Evolutionary conservation across 257 asterid species (phyloP), one percentile per base, ranked within the genome.

Genomic region (Craterostigma plantagineum): DNA sequence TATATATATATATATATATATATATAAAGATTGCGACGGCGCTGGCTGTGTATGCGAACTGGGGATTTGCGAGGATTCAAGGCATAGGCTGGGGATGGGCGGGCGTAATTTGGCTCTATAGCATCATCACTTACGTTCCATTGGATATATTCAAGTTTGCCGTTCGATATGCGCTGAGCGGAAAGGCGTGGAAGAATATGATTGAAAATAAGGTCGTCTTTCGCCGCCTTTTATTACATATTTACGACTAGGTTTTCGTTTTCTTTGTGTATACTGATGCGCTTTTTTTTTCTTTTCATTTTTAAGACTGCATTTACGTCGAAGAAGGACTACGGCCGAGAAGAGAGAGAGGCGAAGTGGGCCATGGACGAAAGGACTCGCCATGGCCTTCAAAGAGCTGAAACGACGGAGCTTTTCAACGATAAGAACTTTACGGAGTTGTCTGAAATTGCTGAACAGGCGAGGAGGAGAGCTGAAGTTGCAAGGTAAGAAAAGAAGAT

Each of bases 61-160:
- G 81, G 81, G 72, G 35, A 7, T 73, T 73, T 11, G 81, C 81
- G 36, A 59, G 63, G 35, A 63, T 73, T 48, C 42, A 39, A 0
- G 77, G 74, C 1, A 53, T 65, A 4, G 81, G 81, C 0, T 72
- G 81, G 81, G 81, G 81, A 4, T 72, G 81, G 81, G 76, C 76
- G 0, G 71, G 65, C 2, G 74, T 65, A 6, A 69, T 73, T 16
- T 73, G 82, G 82, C 18, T 73, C 10, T 73, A 63, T 49, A 73
- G 70, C 55, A 0, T 73, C 40, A 2, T 73, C 35, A 56, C 54
- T 13, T 73, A 73, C 42, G 8, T 73, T 60, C 75, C 75, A 0
- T 69, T 73, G 18, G 82, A 73, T 45, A 4, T 66, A 0, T 54
- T 73, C 65, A 73, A 73, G 55, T 73, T 73, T 43, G 12, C 54